A percentile compares a stretch with the other conserved stretches of the same genome.
These are phyloP conservation scores for Sarocladium oryzae DNA, from an alignment of 2,329 filamentous ascomycete genomes.

Conservation along the genomic window DNA sequence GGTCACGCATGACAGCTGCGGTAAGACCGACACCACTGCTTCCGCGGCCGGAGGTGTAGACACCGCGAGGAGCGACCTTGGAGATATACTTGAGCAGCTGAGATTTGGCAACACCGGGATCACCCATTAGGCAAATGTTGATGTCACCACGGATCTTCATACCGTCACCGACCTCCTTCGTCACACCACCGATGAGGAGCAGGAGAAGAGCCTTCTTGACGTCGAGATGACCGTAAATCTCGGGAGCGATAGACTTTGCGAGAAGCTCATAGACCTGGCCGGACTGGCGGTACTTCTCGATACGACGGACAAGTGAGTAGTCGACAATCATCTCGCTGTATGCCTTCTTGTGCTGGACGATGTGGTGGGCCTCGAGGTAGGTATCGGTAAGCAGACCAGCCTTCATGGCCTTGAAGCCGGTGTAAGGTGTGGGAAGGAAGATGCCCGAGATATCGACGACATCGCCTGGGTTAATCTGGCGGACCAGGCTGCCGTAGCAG, in stretches of 20 bases:
- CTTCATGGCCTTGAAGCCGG: constrained; percentile 96
- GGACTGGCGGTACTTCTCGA: constrained; percentile 76
- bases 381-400: constrained; percentile 96
- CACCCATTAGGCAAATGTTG: constrained; percentile 98
- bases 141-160: constrained; percentile 99
- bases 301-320: constrained; percentile 69
- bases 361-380: constrained; percentile 88
- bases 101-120: constrained; percentile 98
- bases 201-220: constrained; percentile 98
- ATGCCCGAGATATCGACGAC: constrained; percentile 91
- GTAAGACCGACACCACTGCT: constrained; percentile 78
- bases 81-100: constrained; percentile 97
- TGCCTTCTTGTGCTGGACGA: constrained; percentile 95
- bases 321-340: constrained; percentile 91
- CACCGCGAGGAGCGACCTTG: constrained; percentile 90
- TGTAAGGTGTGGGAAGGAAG: constrained; percentile 95
- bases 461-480: constrained; percentile 88
- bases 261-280: constrained; percentile 95
- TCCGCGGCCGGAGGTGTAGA: constrained; percentile 76
- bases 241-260: constrained; percentile 90
- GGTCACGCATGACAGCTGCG: constrained; percentile 76
- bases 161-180: constrained; percentile 92
- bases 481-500: constrained; percentile 79
- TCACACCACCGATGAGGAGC: constrained; percentile 90
- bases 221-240: constrained; percentile 93